Percentiles rank a stretch among this genome's conserved stretches.
These are phyloP conservation scores for Schizochytrium sp. DNA, from an alignment of 108 stramenopile species.

Conservation along the genomic window DNA sequence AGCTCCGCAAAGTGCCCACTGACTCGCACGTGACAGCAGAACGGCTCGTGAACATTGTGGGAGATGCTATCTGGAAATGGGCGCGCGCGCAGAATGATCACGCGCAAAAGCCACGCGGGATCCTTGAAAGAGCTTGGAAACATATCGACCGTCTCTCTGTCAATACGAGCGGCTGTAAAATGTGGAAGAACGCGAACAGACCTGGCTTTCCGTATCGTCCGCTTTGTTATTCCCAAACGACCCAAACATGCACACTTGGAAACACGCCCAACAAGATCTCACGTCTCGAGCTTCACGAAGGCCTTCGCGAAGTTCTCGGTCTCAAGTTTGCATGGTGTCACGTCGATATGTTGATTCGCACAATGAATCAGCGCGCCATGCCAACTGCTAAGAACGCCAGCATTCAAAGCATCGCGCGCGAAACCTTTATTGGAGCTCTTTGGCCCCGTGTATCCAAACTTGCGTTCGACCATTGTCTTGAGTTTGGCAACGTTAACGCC, in stretches of 20 bases:
- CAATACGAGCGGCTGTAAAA: neutral
- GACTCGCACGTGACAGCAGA: neutral
- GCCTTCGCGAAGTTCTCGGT: neutral
- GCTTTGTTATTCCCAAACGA: neutral
- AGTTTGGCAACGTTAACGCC: neutral
- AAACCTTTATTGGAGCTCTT: neutral
- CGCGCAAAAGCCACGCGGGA: neutral
- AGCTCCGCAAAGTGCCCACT: neutral
- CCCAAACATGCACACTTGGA: neutral
- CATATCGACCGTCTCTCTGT: neutral
- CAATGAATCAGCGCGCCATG: neutral
- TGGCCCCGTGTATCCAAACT: neutral
- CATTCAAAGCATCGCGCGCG: neutral
- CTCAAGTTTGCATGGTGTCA: neutral
- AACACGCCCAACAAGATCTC: constrained; percentile 13
- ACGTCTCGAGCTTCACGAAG: neutral
- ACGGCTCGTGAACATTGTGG: neutral
- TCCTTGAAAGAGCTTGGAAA: neutral
- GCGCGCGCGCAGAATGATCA: neutral
- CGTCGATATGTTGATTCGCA: neutral
- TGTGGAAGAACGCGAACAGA: constrained; percentile 2
- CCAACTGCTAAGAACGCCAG: neutral
- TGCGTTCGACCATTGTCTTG: neutral
- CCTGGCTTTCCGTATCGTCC: neutral
- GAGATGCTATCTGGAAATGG: constrained; percentile 2